Evolutionary conservation across 2,329 filamentous ascomycete genomes (phyloP).

Genomic region (Fusarium globosum): DNA sequence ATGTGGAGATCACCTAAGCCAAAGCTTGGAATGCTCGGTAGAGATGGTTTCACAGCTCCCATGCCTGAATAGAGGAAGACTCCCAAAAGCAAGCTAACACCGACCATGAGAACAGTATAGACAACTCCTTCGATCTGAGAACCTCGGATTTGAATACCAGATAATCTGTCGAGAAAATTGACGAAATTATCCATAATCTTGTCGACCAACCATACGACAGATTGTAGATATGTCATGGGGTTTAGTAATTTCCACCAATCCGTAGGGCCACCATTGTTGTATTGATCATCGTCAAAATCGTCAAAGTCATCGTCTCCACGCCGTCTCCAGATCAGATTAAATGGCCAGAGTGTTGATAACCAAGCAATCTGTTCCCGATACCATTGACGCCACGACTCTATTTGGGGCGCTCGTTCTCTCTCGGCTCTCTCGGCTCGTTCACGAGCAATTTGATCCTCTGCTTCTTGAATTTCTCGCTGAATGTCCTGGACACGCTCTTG

Average conservation of each 20-base stretch:
- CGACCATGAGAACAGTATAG: neutral
- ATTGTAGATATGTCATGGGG: conserved; percentile 48
- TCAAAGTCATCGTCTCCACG: conserved; percentile 8
- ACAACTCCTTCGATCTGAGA: neutral
- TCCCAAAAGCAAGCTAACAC: conserved; percentile 10
- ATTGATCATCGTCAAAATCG: conserved; percentile 20
- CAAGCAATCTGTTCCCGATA: conserved; percentile 38
- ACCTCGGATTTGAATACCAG: neutral
- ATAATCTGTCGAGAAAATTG: conserved; percentile 29
- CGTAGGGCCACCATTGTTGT: conserved; percentile 12
- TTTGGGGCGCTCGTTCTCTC: conserved; percentile 4
- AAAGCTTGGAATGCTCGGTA: conserved; percentile 6
- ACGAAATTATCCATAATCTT: conserved; percentile 34
- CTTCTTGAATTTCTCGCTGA: conserved; percentile 34
- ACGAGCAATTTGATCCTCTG: conserved; percentile 29
- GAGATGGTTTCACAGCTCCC: neutral
- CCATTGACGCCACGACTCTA: conserved; percentile 27
- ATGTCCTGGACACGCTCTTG: conserved; percentile 32
- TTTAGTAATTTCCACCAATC: conserved; percentile 46
- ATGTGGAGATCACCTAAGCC: conserved; percentile 16
- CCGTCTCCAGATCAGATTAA: conserved; percentile 14
- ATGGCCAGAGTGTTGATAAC: conserved; percentile 38
- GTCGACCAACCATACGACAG: conserved; percentile 41
- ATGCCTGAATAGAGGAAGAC: neutral
- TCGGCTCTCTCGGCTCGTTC: conserved; percentile 24